Evolutionary conservation across 495 filamentous ascomycete species (phyloP), one percentile per base, ranked within the genome.

Genomic region (Penicillium cosmopolitanum): DNA sequence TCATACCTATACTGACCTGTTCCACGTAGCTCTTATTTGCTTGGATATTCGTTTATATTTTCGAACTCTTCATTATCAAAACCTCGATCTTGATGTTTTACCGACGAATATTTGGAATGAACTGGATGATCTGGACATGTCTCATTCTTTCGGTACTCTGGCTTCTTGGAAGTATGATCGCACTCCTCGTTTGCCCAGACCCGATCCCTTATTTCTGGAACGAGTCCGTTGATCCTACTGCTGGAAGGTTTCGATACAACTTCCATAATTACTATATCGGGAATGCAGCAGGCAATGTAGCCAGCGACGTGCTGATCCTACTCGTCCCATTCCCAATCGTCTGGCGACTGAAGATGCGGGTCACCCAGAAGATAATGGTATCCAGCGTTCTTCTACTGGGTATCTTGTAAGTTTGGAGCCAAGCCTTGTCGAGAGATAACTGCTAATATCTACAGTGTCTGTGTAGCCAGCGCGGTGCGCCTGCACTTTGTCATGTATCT

Each of bases 231-330:
- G 33, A 56, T 25, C 51, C 58, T 12, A 44, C 33, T 0, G 33
- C 44, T n/a, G 66, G 66, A 5, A 21, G 53, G 12, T 66, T 40
- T 15, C 57, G 63, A 35, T 66, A 57, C 46, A 43, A 63, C 7
- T 66, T 69, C 42, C 61, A 62, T 25, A 46, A 60, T n/a, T 69
- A 63, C 31, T 66, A 66, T 13, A 57, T 66, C 70, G 82, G 72
- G 25, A 84, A 80, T 1, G 80, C 81, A 10, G 63, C 67, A 5
- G 75, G 81, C 57, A 83, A 83, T 60, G 82, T 85, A 51, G 15
- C 81, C 13, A 73, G 77, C 13, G 84, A 85, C 60, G 66, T 82
- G 34, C 78, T 79, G 71, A 81, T 86, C 55, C 58, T 86, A 42
- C 25, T 68, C 2, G 75, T 85, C 1, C 84, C 83, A 6, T 61